These are phyloP conservation scores for Thalassiosira mediterranea DNA, from an alignment of 352 stramenopile species.

Conservation along the genomic window DNA sequence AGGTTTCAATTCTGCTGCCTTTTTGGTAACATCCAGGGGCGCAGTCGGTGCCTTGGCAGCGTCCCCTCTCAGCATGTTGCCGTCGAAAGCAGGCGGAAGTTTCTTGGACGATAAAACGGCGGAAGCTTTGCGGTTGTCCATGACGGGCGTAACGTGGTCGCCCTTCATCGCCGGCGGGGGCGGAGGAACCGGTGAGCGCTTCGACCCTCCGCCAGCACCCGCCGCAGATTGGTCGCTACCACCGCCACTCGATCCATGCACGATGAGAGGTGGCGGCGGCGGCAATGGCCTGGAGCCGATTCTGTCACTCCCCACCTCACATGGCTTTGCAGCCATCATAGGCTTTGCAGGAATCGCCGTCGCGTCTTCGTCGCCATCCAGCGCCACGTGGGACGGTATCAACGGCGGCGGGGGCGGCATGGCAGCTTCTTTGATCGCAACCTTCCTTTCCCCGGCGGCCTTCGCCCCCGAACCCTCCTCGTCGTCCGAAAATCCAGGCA, in stretches of 20 bases:
- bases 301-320: too few species aligned
- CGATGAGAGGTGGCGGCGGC: conserved; percentile 1
- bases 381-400: background rate
- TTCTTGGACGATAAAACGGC: too few species aligned
- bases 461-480: background rate
- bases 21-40: too few species aligned
- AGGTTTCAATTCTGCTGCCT: too few species aligned
- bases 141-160: conserved; percentile 11
- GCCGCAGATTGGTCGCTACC: conserved; percentile 2
- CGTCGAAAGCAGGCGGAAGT: too few species aligned
- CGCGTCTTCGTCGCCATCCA: background rate
- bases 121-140: conserved; percentile 24
- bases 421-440: background rate
- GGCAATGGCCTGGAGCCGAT: background rate
- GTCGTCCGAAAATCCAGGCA: too few species aligned
- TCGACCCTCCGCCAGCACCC: conserved; percentile 4
- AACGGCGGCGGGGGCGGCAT: background rate
- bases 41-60: background rate
- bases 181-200: background rate
- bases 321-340: too few species aligned
- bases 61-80: too few species aligned
- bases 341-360: background rate
- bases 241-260: too few species aligned
- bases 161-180: background rate
- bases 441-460: background rate